Evolutionary conservation across 1,284 basidiomycete genomes (phyloP).

Genomic region (Polyporus tsugae): DNA sequence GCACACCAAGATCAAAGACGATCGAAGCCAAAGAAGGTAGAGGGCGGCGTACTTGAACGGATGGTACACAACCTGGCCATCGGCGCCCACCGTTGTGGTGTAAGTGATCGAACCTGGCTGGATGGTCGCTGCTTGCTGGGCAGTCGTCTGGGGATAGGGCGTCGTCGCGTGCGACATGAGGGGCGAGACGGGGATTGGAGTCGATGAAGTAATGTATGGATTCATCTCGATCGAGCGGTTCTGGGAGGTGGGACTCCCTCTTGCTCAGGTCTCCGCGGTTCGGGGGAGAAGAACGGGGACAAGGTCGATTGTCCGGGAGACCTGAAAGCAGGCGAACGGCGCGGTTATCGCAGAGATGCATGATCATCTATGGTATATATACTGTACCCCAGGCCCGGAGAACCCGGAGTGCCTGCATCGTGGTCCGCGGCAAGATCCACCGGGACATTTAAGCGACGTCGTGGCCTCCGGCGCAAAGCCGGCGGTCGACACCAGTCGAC

Average conservation of each 20-base stretch:
- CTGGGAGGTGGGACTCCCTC: not conserved
- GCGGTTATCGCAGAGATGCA: slow-evolving; percentile 30
- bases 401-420: slow-evolving; percentile 33
- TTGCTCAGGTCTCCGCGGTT: not conserved
- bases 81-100: slow-evolving; percentile 63
- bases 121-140: slow-evolving; percentile 44
- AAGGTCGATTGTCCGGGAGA: slow-evolving; percentile 17
- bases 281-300: slow-evolving; percentile 2
- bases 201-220: slow-evolving; percentile 30
- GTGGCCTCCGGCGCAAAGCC: slow-evolving; percentile 10
- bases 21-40: slow-evolving; percentile 13
- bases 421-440: slow-evolving; percentile 40
- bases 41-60: slow-evolving; percentile 69
- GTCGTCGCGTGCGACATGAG: slow-evolving; percentile 30
- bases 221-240: slow-evolving; percentile 27
- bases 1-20: slow-evolving; percentile 23
- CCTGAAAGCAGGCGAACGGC: slow-evolving; percentile 20
- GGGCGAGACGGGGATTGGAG: slow-evolving; percentile 35
- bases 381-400: slow-evolving; percentile 30
- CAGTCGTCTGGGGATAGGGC: slow-evolving; percentile 27
- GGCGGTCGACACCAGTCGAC: not conserved
- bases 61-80: slow-evolving; percentile 71
- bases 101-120: slow-evolving; percentile 72
- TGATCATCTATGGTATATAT: slow-evolving; percentile 33
- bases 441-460: slow-evolving; percentile 25